Evolutionary conservation across 2,329 filamentous ascomycete species (phyloP), one percentile per base, ranked within the genome.

Genomic region (Aspergillus clavatus): DNA sequence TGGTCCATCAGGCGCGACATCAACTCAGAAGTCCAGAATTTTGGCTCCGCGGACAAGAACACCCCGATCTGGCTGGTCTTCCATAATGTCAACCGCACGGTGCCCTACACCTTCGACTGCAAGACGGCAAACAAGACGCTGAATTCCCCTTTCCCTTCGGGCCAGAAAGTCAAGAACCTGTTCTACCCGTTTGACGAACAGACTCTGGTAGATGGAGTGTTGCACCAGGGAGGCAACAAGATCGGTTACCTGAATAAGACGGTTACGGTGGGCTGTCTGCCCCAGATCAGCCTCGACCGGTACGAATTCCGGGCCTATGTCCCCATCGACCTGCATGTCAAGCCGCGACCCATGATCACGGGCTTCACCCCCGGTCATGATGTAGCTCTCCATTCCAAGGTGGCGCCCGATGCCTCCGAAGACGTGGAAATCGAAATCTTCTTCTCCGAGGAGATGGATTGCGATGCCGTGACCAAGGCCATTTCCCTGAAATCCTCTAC

Each of bases 281-380:
- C 66, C 19, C 70, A 60, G 16, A 58, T 83, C 29, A 74, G 71
- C 22, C 68, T 84, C 68, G 58, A 68, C 1, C 64, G 73, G 0
- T 84, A 74, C 56, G 79, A 75, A 31, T 84, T 75, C 64, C 76
- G 75, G 43, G 78, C 78, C 12, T 81, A 80, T 53, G 79, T 83
- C 1, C 78, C 75, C 0, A 66, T 68, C 18, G 63, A 68, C 0
- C 64, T 63, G 19, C 83, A 74, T 62, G 60, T 72, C 5, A 57
- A 62, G 14, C 76, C 79, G 1, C 67, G 69, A 1, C 80, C 81
- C 0, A 74, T 78, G 61, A 73, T 84, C 53, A 84, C 80, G 8
- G 72, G 70, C 26, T 80, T 83, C 54, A 57, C 65, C 2, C 81
- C 81, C 4, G 79, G 80, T 2, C 81, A 84, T 52, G 82, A 84